A percentile compares a stretch with the other conserved stretches of the same genome.
Conservation (phyloP, 768 basidiomycete species). For the Pholiota conissans region DNA sequence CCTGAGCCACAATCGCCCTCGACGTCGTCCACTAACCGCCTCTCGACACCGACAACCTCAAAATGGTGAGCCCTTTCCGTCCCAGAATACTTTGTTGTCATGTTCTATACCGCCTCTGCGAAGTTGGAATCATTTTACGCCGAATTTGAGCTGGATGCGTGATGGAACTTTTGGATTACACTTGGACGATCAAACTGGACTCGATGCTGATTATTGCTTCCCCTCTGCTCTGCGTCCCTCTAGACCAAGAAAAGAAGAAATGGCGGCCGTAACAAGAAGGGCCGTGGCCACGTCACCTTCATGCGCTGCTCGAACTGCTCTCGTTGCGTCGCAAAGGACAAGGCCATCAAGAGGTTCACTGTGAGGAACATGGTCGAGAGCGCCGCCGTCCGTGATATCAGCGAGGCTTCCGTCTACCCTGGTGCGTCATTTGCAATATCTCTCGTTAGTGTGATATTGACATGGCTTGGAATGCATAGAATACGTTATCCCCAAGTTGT, state of each 20-base stretch:
- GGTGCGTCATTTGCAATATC: slow-evolving; percentile 50
- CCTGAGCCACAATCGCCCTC: slow-evolving; percentile 23
- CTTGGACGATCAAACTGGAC: slow-evolving; percentile 9
- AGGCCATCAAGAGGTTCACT: slow-evolving; percentile 99
- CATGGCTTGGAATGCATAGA: slow-evolving; percentile 45
- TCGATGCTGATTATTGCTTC: slow-evolving; percentile 19
- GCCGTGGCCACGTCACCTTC: slow-evolving; percentile 93
- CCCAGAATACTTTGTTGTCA: slow-evolving; percentile 5
- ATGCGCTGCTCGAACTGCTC: slow-evolving; percentile 99
- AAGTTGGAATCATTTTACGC: slow-evolving; percentile 20
- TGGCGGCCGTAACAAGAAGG: slow-evolving; percentile 99
- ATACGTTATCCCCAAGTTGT: slow-evolving; percentile 94
- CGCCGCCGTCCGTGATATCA: slow-evolving; percentile 96
- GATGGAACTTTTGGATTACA: slow-evolving; percentile 34
- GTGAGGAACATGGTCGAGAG: slow-evolving; percentile 99
- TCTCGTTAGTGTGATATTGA: background rate
- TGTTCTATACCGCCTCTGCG: slow-evolving; percentile 15
- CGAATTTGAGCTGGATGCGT: slow-evolving; percentile 37
- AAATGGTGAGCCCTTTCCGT: slow-evolving; percentile 39
- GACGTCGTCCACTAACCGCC: slow-evolving; percentile 36
- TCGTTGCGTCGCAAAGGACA: slow-evolving; percentile 97
- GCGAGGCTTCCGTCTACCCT: slow-evolving; percentile 90
- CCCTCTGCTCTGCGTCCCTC: slow-evolving; percentile 9
- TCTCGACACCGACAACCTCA: slow-evolving; percentile 35
- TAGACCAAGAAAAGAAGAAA: slow-evolving; percentile 99